Evolutionary conservation across 495 filamentous ascomycete genomes (phyloP).

Genomic region (Rostrohypoxylon terebratum): DNA sequence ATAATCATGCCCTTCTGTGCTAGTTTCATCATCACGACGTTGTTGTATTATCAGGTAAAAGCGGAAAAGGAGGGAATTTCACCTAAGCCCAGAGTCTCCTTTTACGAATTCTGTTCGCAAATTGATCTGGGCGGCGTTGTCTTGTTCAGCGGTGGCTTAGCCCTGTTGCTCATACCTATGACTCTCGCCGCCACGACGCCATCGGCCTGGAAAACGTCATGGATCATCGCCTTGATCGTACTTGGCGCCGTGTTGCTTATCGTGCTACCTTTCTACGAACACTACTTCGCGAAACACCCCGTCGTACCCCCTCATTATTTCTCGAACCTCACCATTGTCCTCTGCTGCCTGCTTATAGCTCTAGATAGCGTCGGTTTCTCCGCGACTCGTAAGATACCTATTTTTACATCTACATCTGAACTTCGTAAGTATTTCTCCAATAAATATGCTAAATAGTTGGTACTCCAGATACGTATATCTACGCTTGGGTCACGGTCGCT

Average conservation of each 20-base stretch:
- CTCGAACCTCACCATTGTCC: slow-evolving; percentile 54
- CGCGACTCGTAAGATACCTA: slow-evolving; percentile 44
- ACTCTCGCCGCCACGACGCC: slow-evolving; percentile 54
- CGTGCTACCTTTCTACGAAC: slow-evolving; percentile 58
- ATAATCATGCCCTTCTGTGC: slow-evolving; percentile 63
- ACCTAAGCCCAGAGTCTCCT: slow-evolving; percentile 47
- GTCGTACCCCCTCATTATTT: slow-evolving; percentile 61
- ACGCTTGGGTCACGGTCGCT: slow-evolving; percentile 59
- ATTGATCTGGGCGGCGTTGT: slow-evolving; percentile 60
- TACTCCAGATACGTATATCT: slow-evolving; percentile 58
- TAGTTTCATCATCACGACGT: slow-evolving; percentile 59
- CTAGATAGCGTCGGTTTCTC: slow-evolving; percentile 58
- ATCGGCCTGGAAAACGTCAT: slow-evolving; percentile 57
- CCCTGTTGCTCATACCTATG: slow-evolving; percentile 51
- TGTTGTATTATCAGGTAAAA: slow-evolving; percentile 57
- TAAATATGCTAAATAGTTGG: slow-evolving; percentile 7
- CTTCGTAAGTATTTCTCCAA: background rate
- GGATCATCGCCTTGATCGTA: slow-evolving; percentile 58
- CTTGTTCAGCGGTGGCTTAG: slow-evolving; percentile 54
- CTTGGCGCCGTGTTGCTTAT: slow-evolving; percentile 53
- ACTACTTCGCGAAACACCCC: slow-evolving; percentile 56
- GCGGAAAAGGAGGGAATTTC: slow-evolving; percentile 53
- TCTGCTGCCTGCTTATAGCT: slow-evolving; percentile 54
- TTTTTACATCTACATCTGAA: no score
- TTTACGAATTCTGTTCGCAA: slow-evolving; percentile 60